Base-by-base conservation (phyloP, 805 yeast species). In the Yarrowia sp. region DNA sequence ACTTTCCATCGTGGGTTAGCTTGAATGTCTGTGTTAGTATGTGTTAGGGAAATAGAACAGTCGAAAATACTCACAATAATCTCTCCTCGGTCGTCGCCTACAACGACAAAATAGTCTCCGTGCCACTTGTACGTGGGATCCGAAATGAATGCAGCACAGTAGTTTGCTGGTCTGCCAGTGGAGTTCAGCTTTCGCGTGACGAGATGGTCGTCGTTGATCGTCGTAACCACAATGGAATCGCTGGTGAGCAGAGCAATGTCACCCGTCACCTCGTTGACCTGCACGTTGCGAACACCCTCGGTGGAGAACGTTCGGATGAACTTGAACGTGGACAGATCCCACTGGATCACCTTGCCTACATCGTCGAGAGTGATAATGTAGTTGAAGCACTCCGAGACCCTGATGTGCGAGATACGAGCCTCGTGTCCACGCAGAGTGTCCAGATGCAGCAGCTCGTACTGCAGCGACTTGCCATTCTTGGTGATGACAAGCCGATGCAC, bases 91-190 rank as follows among this genome's bases (percentile, higher is more conserved):
- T 55, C 61, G 14, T 55, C 47, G 21, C 61, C 61, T 12, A 55
- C 47, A 14, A 39, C 47, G 22, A 55, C 35, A 21, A 22, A 39
- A 13, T 55, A 38, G 19, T 38, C 47, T 10, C 47, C 47, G 38
- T 55, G 46, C 61, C 61, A 55, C 31, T 38, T 55, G 47, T 55
- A 55, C 5, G 61, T 27, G 29, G 46, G 61, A n/a, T 39, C 46
- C n/a, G 61, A 38, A 14, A 55, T 29, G 13, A 55, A 55, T 5
- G 61, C 61, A 38, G 61, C 61, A 21, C 61, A 55, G 8, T 55
- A 55, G 36, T 38, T 55, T 2, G 58, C 58, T 12, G 58, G 58
- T 12, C 58, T 21, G 31, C 58, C 58, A n/a, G 58, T 51, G 4
- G 42, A n/a, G 38, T 39, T 55, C 25, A 55, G 33, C 29, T 55